phyloP scores from a whole-genome alignment of 176 grass and related monocot genomes.

The Ampelocalamus luodianensis region DNA sequence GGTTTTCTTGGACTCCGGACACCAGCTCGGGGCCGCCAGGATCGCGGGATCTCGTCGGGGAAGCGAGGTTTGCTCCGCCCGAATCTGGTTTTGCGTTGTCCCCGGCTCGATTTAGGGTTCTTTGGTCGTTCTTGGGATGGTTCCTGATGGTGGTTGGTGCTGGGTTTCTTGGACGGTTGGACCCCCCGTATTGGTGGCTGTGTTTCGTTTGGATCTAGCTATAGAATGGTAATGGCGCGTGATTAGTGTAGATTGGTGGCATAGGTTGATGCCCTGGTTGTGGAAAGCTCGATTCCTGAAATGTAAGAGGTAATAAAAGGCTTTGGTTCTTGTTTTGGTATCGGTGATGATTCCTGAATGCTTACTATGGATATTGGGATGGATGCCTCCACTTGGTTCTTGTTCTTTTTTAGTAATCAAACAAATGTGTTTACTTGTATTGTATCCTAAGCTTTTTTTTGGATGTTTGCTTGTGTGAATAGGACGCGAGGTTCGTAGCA shows the following conservation, averaged over 20 bases:
- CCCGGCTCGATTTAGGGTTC: slow-evolving; percentile 26
- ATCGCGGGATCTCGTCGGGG: slow-evolving; percentile 32
- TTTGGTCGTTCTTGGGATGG: slow-evolving; percentile 26
- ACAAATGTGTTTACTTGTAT: background rate
- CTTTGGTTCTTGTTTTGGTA: slow-evolving; percentile 25
- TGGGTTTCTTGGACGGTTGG: background rate
- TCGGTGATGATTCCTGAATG: background rate
- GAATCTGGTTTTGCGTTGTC: background rate
- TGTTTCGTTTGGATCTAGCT: slow-evolving; percentile 27
- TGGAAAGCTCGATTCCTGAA: slow-evolving; percentile 1
- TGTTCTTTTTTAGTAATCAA: background rate
- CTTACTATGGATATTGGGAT: background rate
- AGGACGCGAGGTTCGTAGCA: slow-evolving; percentile 16
- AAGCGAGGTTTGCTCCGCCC: slow-evolving; percentile 14
- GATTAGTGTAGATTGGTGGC: background rate
- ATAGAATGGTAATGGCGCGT: slow-evolving; percentile 15
- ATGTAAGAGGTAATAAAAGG: slow-evolving; percentile 10
- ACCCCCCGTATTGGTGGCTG: background rate
- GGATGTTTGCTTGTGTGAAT: background rate
- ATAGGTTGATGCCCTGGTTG: background rate
- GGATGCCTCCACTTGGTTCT: background rate
- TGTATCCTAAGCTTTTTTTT: background rate
- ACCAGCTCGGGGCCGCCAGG: background rate
- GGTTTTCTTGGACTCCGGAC: background rate
- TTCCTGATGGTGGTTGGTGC: background rate